Percentiles rank a stretch among this genome's conserved stretches.
Conservation (phyloP, 169 alveolate species). For the Besnoitia besnoiti region DNA sequence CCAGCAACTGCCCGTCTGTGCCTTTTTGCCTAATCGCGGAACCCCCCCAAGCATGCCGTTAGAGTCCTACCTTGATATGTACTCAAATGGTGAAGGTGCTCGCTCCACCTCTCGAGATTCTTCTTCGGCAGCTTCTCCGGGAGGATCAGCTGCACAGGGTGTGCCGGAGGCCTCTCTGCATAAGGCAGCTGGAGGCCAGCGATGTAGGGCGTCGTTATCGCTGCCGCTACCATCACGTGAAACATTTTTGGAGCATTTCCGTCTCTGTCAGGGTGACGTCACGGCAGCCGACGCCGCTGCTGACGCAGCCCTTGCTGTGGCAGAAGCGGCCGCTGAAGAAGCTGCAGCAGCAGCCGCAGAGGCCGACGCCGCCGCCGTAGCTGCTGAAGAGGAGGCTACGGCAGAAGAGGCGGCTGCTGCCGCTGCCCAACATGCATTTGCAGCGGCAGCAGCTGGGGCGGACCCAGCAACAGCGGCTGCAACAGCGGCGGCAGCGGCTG, state of each 20-base stretch:
- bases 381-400: neutral
- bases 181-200: neutral
- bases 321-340: neutral
- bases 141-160: neutral
- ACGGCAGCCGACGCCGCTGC: constrained; percentile 30
- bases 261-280: neutral
- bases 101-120: neutral
- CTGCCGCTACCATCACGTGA: neutral
- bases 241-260: neutral
- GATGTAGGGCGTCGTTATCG: neutral
- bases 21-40: neutral
- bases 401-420: constrained; percentile 25
- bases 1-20: neutral
- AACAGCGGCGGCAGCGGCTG: constrained; percentile 14
- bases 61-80: neutral
- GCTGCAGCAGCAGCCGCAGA: constrained; percentile 29
- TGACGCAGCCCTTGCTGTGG: constrained; percentile 11
- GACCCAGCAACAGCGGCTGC: constrained; percentile 43
- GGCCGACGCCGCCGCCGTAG: constrained; percentile 24
- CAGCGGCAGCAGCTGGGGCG: constrained; percentile 17
- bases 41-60: neutral
- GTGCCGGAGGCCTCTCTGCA: neutral
- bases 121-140: neutral
- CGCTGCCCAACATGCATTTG: neutral
- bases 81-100: neutral